These are phyloP conservation scores for Naganishia kalamii DNA, from an alignment of 768 basidiomycete genomes.

Conservation along the genomic window DNA sequence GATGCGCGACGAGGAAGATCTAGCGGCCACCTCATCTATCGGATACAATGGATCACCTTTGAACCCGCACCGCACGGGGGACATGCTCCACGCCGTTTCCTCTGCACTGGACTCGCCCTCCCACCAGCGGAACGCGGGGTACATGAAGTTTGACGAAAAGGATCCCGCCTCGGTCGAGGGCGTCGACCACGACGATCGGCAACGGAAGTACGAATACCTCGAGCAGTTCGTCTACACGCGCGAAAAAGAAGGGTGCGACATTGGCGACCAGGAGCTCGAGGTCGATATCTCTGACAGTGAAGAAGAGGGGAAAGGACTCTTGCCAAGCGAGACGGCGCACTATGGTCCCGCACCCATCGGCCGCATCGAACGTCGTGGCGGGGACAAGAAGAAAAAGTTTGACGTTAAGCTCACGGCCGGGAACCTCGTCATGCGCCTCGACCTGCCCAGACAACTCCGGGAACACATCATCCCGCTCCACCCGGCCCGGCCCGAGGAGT, in stretches of 20 bases:
- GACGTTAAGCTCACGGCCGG: slow-evolving; percentile 50
- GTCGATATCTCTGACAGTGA: neutral
- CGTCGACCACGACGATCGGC: neutral
- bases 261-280: slow-evolving; percentile 9
- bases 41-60: slow-evolving; percentile 1
- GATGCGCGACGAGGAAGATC: neutral
- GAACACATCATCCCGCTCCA: slow-evolving; percentile 29
- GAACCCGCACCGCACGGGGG: neutral
- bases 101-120: neutral
- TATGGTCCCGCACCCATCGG: slow-evolving; percentile 45
- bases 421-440: slow-evolving; percentile 75
- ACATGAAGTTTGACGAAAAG: slow-evolving; percentile 4
- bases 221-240: slow-evolving; percentile 1
- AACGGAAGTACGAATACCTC: slow-evolving; percentile 14
- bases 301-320: slow-evolving; percentile 6
- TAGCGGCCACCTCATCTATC: neutral
- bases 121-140: neutral
- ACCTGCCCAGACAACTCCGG: slow-evolving; percentile 70
- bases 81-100: neutral
- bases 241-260: slow-evolving; percentile 19
- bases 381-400: slow-evolving; percentile 38
- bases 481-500: slow-evolving; percentile 53
- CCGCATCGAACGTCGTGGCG: slow-evolving; percentile 35
- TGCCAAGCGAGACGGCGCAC: slow-evolving; percentile 32
- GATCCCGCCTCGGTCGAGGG: slow-evolving; percentile 10